Evolutionary conservation across 192 early-diverging fungal genomes (phyloP).

Genomic region (Blastocladiella britannica): DNA sequence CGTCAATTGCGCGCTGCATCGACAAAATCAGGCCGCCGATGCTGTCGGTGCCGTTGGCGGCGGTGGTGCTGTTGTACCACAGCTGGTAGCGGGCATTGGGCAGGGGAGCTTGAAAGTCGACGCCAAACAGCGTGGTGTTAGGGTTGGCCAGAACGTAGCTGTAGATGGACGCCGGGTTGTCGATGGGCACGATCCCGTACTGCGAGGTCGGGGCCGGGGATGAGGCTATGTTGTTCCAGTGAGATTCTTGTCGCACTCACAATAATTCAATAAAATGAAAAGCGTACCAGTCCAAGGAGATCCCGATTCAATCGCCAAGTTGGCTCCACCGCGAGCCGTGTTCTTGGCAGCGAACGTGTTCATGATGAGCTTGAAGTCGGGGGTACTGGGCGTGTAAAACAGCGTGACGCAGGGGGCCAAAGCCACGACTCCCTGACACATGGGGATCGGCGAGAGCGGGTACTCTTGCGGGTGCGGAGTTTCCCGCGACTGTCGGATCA

Average conservation of each 20-base stretch:
- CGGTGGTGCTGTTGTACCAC: constrained; percentile 44
- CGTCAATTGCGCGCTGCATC: constrained; percentile 42
- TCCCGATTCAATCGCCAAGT: constrained; percentile 12
- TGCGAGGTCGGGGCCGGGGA: constrained; percentile 9
- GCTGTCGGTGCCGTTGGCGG: constrained; percentile 36
- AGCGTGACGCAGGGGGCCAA: constrained; percentile 32
- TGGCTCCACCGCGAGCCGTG: constrained; percentile 11
- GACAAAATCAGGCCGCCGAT: constrained; percentile 36
- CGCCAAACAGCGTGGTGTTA: constrained; percentile 43
- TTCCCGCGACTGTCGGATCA: constrained; percentile 15
- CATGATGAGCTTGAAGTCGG: constrained; percentile 14
- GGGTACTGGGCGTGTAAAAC: constrained; percentile 29
- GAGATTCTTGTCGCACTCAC: too few species aligned
- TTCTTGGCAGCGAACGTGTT: constrained; percentile 18
- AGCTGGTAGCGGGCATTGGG: constrained; percentile 48
- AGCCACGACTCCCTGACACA: constrained; percentile 21
- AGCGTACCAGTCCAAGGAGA: constrained; percentile 6
- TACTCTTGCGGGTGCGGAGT: constrained; percentile 20
- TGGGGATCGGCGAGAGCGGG: constrained; percentile 15
- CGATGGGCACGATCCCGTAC: constrained; percentile 31
- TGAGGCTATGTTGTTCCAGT: too few species aligned
- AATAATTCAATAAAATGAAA: too few species aligned
- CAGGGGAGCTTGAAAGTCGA: constrained; percentile 18
- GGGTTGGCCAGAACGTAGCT: constrained; percentile 41
- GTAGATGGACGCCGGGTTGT: constrained; percentile 37